Evolutionary conservation across 1,284 basidiomycete species (phyloP), one percentile per base, ranked within the genome.

Genomic region (Puccinia horiana): DNA sequence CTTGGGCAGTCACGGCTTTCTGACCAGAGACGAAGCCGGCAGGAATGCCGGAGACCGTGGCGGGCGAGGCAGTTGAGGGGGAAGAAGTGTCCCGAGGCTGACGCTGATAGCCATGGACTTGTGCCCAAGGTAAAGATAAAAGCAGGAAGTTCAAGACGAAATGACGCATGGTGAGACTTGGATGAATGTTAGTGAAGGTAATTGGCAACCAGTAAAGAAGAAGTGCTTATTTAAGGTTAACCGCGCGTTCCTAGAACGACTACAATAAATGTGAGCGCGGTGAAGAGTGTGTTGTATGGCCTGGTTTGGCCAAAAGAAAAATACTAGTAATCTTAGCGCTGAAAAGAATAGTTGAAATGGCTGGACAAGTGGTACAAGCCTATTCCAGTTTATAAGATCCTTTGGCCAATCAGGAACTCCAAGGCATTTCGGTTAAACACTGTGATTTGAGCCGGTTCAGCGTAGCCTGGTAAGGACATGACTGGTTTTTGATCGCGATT

Each of bases 11-110:
- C 6, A 81, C 72, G 18, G 72, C 56, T 49, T 75, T 76, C 32
- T 37, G 32, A 11, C 70, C 70, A 23, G 72, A 73, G 26, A 49
- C 72, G 42, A n/a, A 65, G 29, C n/a, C 47, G n/a, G 58, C 67
- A n/a, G 80, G 23, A n/a, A 74, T 11, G 32, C 80, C 80, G 1
- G 80, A 81, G 29, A 81, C 58, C 16, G 72, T 67, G 12, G 80
- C 70, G 9, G 80, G 80, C 1, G 5, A 14, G 49, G 56, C 54
- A 1, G 40, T 65, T 14, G 52, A 4, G 26, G 37, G 32, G 52
- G 70, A 42, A 4, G 49, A 44, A 12, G 69, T 20, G 26, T 74
- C 72, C 20, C 72, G 49, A 40, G 72, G 72, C 52, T 32, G 52
- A 56, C 37, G 40, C 49, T 74, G 49, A 74, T 52, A 56, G 23